These are phyloP conservation scores for Hygrocybe coccinea DNA, from an alignment of 768 basidiomycete genomes.

Conservation along the genomic window DNA sequence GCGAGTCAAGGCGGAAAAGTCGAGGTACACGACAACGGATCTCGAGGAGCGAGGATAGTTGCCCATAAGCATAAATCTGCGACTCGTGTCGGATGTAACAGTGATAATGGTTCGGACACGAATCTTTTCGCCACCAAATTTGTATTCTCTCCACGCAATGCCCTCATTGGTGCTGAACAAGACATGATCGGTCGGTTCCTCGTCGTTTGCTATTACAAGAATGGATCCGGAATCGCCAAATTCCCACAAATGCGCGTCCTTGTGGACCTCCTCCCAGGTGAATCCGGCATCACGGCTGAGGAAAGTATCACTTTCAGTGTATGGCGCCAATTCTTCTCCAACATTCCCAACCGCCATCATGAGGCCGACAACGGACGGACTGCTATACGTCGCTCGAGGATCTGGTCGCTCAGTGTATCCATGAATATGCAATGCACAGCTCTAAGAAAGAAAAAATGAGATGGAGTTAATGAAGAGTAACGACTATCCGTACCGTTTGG, in stretches of 20 bases:
- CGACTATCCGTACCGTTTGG: slow-evolving; percentile 45
- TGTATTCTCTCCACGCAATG: slow-evolving; percentile 79
- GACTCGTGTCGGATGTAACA: slow-evolving; percentile 84
- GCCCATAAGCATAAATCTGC: slow-evolving; percentile 86
- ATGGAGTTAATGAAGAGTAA: neutral
- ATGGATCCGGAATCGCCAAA: slow-evolving; percentile 97
- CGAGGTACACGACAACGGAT: slow-evolving; percentile 76
- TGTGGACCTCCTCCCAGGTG: slow-evolving; percentile 98
- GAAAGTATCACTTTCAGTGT: slow-evolving; percentile 91
- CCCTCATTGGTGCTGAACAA: slow-evolving; percentile 91
- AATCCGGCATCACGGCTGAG: slow-evolving; percentile 94
- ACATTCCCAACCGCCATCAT: slow-evolving; percentile 97
- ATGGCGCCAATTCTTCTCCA: slow-evolving; percentile 73
- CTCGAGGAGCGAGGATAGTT: slow-evolving; percentile 42
- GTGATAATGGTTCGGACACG: slow-evolving; percentile 77
- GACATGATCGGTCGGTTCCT: slow-evolving; percentile 84
- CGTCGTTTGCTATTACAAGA: slow-evolving; percentile 91
- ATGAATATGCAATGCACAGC: slow-evolving; percentile 85
- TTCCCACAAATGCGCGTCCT: slow-evolving; percentile 96
- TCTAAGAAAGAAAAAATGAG: slow-evolving; percentile 29
- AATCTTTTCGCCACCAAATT: slow-evolving; percentile 70
- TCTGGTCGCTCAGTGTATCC: slow-evolving; percentile 93
- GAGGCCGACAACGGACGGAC: slow-evolving; percentile 84
- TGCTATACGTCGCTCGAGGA: slow-evolving; percentile 88
- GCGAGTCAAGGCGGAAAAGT: slow-evolving; percentile 75